phyloP scores from a whole-genome alignment of 108 stramenopile genomes.

The Licmophora abbreviata region DNA sequence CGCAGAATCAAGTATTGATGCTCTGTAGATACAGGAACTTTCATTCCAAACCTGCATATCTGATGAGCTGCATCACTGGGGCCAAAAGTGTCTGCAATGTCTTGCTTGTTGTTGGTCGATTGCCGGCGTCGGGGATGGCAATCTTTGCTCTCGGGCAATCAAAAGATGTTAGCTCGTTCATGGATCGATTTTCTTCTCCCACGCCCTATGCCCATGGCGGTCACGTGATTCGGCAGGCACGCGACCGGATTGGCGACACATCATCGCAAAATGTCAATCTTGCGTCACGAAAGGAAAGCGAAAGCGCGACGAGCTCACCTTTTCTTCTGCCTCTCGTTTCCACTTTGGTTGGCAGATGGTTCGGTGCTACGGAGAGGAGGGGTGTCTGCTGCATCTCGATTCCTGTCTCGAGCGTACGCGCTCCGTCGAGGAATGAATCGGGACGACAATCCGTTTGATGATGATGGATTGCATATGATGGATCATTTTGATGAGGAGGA shows the following conservation, averaged over 20 bases:
- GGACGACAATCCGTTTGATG: background rate
- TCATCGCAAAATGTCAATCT: too few species aligned
- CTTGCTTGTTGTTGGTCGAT: background rate
- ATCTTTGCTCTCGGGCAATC: too few species aligned
- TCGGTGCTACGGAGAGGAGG: background rate
- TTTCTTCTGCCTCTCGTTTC: background rate
- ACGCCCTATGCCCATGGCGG: background rate
- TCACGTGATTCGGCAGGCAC: background rate
- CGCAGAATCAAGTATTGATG: background rate
- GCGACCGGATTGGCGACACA: background rate
- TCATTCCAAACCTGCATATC: background rate
- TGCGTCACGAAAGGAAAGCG: too few species aligned
- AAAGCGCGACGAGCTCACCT: too few species aligned
- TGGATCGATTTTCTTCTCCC: background rate
- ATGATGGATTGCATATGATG: constrained; percentile 6
- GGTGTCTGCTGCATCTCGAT: background rate
- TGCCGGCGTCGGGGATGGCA: background rate
- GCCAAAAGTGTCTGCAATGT: background rate
- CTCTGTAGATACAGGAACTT: background rate
- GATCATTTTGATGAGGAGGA: background rate
- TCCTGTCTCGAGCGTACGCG: background rate
- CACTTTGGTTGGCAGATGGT: background rate
- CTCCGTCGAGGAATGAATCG: background rate
- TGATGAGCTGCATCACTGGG: background rate
- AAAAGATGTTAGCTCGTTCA: too few species aligned